These are phyloP conservation scores for Tephrocybe sp. DNA, from an alignment of 768 basidiomycete species.

Conservation along the genomic window DNA sequence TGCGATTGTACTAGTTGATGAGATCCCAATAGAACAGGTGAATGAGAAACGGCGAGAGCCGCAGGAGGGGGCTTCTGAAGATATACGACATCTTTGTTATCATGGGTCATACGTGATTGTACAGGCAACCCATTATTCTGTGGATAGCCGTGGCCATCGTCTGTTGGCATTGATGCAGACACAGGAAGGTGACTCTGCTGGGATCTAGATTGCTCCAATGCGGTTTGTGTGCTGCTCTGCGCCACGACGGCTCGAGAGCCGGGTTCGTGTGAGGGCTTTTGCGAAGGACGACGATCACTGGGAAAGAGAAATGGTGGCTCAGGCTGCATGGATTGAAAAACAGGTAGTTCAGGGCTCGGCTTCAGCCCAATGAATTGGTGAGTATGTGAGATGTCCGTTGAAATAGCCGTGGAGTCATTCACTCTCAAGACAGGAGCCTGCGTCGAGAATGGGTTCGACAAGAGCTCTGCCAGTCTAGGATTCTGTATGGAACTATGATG, in stretches of 20 bases:
- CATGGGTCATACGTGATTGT: not conserved
- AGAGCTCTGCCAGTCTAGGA: constrained; percentile 32
- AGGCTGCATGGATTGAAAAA: not conserved
- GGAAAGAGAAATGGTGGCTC: not conserved
- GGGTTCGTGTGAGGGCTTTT: not conserved
- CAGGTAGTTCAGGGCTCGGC: not conserved
- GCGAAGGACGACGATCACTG: constrained; percentile 1
- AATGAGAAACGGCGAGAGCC: not conserved
- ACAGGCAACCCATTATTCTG: not conserved
- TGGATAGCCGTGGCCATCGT: too few species aligned
- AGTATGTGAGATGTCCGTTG: not conserved
- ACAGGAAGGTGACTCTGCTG: not conserved
- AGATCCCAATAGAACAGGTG: not conserved
- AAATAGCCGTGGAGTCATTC: not conserved
- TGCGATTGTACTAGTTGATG: too few species aligned
- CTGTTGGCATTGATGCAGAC: not conserved
- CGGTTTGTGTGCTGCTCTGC: not conserved
- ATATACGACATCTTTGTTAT: not conserved
- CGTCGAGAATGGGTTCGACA: constrained; percentile 33
- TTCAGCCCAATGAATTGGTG: not conserved
- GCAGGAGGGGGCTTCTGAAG: not conserved
- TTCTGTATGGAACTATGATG: constrained; percentile 27
- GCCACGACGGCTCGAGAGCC: not conserved
- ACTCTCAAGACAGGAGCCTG: too few species aligned
- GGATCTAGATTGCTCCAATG: not conserved